These are phyloP conservation scores for Pascua guehoae DNA, from an alignment of 1,284 basidiomycete genomes.

Conservation along the genomic window DNA sequence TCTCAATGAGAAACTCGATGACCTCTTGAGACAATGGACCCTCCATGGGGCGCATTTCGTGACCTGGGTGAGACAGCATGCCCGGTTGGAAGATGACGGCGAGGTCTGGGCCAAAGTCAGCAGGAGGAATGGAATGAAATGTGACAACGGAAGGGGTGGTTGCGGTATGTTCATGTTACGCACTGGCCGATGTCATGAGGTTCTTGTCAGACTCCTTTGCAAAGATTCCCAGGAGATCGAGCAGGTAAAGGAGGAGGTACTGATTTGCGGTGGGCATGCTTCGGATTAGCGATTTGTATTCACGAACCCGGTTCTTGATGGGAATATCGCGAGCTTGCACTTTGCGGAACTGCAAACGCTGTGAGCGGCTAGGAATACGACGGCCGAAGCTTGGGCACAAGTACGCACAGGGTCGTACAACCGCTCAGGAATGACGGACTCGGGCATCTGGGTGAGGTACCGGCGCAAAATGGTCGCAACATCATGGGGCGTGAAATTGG, in stretches of 20 bases:
- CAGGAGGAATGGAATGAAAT: background rate
- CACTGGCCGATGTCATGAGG: conserved; percentile 91
- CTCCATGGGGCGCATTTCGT: conserved; percentile 75
- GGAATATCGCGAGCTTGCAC: conserved; percentile 54
- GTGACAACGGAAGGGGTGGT: background rate
- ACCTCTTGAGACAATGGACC: conserved; percentile 84
- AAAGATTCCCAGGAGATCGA: conserved; percentile 93
- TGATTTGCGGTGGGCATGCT: conserved; percentile 83
- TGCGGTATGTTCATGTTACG: conserved; percentile 33
- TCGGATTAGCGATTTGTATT: conserved; percentile 80
- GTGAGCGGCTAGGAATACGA: background rate
- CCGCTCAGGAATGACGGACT: conserved; percentile 40
- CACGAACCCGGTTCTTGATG: conserved; percentile 63
- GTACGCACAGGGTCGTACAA: conserved; percentile 77
- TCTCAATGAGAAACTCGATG: conserved; percentile 84
- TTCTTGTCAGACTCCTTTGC: conserved; percentile 86
- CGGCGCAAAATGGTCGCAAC: conserved; percentile 93
- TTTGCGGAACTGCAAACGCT: conserved; percentile 67
- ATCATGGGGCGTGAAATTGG: conserved; percentile 87
- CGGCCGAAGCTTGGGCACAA: background rate
- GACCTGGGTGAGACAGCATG: conserved; percentile 78
- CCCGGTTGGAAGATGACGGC: conserved; percentile 93
- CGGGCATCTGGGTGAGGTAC: conserved; percentile 95
- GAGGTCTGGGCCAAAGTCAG: conserved; percentile 59
- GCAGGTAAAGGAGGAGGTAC: conserved; percentile 90